These are phyloP conservation scores for Cymbidium sinense DNA, from an alignment of 106 monocot genomes.

Conservation along the genomic window DNA sequence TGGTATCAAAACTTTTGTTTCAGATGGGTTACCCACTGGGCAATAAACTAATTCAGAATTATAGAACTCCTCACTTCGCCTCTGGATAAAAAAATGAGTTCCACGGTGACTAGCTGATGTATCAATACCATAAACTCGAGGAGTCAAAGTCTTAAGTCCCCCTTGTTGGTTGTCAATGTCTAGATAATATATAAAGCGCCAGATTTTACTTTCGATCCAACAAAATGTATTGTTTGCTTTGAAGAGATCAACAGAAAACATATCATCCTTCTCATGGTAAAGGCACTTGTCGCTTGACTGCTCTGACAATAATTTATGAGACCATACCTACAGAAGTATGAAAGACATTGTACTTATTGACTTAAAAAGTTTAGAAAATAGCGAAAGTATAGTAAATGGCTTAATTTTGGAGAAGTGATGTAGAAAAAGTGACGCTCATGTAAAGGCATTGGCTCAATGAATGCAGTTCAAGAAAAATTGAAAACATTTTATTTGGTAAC, in stretches of 20 bases:
- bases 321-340: constrained; percentile 59
- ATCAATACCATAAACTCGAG: constrained; percentile 73
- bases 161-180: constrained; percentile 47
- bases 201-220: constrained; percentile 89
- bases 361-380: no score
- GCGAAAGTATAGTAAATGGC: background rate
- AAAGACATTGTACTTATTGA: background rate
- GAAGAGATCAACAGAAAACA: constrained; percentile 83
- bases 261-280: constrained; percentile 96
- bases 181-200: constrained; percentile 64
- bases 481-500: background rate
- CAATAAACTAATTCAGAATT: constrained; percentile 92
- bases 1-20: constrained; percentile 59
- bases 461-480: background rate
- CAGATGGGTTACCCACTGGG: constrained; percentile 50
- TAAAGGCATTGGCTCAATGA: background rate
- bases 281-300: constrained; percentile 86
- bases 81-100: constrained; percentile 80
- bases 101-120: constrained; percentile 83
- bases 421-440: background rate
- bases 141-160: constrained; percentile 56
- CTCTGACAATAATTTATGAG: constrained; percentile 64
- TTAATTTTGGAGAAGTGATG: background rate
- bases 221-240: constrained; percentile 85
- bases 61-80: constrained; percentile 77